These are phyloP conservation scores for Oemleria cerasiformis DNA, from an alignment of 306 rosid genomes.

Conservation along the genomic window DNA sequence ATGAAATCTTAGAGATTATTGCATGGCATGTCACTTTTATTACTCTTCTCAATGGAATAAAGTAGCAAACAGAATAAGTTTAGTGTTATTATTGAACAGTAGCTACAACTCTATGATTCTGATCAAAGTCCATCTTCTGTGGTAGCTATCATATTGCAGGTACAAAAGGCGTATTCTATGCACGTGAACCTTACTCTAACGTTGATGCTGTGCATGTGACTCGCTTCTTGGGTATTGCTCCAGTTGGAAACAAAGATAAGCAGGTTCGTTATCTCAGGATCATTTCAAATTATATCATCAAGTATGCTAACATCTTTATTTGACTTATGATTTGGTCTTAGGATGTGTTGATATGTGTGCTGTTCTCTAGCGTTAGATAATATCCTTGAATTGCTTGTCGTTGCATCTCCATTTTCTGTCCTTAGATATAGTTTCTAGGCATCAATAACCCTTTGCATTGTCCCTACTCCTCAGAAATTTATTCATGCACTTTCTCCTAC, in stretches of 20 bases:
- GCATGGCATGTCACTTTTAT: slow-evolving; percentile 1
- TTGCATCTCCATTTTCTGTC: slow-evolving; percentile 1
- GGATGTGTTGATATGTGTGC: neutral
- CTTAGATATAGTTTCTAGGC: slow-evolving; percentile 23
- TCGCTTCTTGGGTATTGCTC: slow-evolving; percentile 91
- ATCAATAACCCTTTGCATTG: slow-evolving; percentile 21
- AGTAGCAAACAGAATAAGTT: neutral
- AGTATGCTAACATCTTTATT: neutral
- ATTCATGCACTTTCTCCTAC: slow-evolving; percentile 93
- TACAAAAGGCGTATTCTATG: slow-evolving; percentile 68
- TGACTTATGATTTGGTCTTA: neutral
- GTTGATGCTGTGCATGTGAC: slow-evolving; percentile 84
- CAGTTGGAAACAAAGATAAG: slow-evolving; percentile 90
- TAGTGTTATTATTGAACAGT: neutral
- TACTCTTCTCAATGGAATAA: neutral
- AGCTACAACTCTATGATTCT: slow-evolving; percentile 15
- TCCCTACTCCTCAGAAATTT: slow-evolving; percentile 71
- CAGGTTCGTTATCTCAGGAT: slow-evolving; percentile 47
- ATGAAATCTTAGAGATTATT: slow-evolving; percentile 22
- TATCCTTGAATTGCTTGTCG: neutral
- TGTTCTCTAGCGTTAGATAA: neutral
- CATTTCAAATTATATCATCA: slow-evolving; percentile 1
- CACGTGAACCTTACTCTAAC: slow-evolving; percentile 91
- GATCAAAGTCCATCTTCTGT: slow-evolving; percentile 31
- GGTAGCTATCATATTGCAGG: slow-evolving; percentile 93